phyloP scores from a whole-genome alignment of 164 flowering plant species.

The Liriodendron chinense region DNA sequence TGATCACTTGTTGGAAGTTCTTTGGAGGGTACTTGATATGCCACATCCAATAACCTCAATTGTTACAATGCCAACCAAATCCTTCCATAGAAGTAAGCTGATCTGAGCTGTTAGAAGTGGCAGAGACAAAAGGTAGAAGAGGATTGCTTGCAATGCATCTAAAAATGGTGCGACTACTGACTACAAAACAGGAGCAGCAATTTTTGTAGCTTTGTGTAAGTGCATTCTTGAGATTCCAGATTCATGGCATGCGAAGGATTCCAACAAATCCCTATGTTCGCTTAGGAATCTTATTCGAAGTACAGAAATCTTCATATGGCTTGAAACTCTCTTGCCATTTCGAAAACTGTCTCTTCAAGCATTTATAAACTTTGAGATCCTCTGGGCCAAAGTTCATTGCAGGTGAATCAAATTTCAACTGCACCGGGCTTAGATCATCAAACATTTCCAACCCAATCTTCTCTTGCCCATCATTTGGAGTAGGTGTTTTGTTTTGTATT shows the following conservation, averaged over 20 bases:
- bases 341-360: constrained; percentile 45
- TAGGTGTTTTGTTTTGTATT: constrained; percentile 14
- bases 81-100: too few relatives aligned
- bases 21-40: too few relatives aligned
- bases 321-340: constrained; percentile 42
- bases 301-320: constrained; percentile 21
- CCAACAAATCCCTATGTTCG: not conserved
- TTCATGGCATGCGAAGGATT: not conserved
- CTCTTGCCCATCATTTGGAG: constrained; percentile 12
- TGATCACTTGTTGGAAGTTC: too few relatives aligned
- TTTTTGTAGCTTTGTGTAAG: not conserved
- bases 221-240: not conserved
- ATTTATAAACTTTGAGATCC: constrained; percentile 33
- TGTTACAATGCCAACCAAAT: too few relatives aligned
- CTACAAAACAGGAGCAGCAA: too few relatives aligned
- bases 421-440: constrained; percentile 59
- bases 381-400: constrained; percentile 20
- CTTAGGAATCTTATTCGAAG: constrained; percentile 4
- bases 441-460: constrained; percentile 38
- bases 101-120: too few relatives aligned
- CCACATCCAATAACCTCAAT: too few relatives aligned
- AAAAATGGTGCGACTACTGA: too few relatives aligned
- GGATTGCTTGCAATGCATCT: too few relatives aligned
- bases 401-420: constrained; percentile 45
- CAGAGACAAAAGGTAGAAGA: too few relatives aligned